Evolutionary conservation across 225 moss, liverwort and hornwort genomes (phyloP).

Genomic region (Pseudoscleropodium purum): DNA sequence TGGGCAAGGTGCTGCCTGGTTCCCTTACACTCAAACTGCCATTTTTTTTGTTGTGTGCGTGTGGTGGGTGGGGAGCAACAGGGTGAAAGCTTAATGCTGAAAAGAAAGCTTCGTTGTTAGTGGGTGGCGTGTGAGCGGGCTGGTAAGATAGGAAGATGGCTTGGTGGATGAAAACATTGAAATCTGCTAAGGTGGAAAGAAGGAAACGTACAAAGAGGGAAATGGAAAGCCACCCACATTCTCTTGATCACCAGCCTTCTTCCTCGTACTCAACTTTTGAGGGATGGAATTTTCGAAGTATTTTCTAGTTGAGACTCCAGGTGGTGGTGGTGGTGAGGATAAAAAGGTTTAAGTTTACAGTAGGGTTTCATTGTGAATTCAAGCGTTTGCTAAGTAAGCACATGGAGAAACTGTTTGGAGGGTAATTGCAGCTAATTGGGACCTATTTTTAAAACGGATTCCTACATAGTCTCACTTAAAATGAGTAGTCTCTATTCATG

Average conservation of each 20-base stretch:
- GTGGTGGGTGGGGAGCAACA: neutral
- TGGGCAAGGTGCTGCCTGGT: constrained; percentile 30
- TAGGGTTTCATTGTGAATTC: neutral
- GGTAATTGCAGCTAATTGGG: neutral
- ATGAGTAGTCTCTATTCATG: neutral
- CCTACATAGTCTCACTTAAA: too few species aligned
- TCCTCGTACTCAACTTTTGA: neutral
- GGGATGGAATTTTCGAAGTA: neutral
- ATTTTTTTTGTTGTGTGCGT: neutral
- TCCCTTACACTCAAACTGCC: neutral
- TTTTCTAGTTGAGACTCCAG: neutral
- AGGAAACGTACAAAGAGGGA: neutral
- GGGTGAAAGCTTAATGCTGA: neutral
- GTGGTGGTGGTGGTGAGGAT: neutral
- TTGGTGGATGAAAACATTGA: neutral
- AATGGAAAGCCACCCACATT: neutral
- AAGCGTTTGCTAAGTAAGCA: too few species aligned
- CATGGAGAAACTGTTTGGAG: neutral
- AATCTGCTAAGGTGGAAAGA: neutral
- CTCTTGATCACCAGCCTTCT: neutral
- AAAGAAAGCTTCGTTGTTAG: neutral
- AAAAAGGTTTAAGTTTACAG: neutral
- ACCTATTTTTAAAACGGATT: neutral
- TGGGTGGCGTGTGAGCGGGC: too few species aligned
- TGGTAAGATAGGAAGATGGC: neutral